Percentiles rank a stretch among this genome's conserved stretches.
These are phyloP conservation scores for Penicillium simplicissimum DNA, from an alignment of 495 filamentous ascomycete species.

Conservation along the genomic window DNA sequence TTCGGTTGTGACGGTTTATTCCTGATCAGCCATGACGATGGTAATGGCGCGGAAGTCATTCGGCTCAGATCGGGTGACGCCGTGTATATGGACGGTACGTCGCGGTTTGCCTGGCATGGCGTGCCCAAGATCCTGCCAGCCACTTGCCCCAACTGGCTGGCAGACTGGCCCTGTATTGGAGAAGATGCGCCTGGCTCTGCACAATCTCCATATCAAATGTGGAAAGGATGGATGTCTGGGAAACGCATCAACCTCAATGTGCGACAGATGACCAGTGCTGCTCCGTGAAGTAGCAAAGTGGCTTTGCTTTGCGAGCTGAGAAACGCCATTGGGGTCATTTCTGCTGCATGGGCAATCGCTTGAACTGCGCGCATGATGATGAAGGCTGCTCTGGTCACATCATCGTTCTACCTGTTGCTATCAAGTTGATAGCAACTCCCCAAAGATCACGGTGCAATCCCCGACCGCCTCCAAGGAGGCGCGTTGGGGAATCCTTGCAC, in stretches of 20 bases:
- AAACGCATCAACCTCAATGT: slow-evolving; percentile 92
- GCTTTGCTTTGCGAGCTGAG: not conserved
- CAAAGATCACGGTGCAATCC: not conserved
- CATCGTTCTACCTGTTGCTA: too few species aligned
- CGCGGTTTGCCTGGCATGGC: slow-evolving; percentile 90
- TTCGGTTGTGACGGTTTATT: slow-evolving; percentile 89
- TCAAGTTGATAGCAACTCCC: not conserved
- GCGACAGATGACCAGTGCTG: slow-evolving; percentile 71
- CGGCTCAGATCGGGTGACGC: slow-evolving; percentile 77
- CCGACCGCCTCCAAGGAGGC: not conserved
- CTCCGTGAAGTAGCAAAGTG: not conserved
- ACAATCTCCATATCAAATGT: slow-evolving; percentile 51
- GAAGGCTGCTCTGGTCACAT: not conserved
- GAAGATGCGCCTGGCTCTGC: slow-evolving; percentile 26
- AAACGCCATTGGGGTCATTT: not conserved
- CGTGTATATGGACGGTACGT: slow-evolving; percentile 76
- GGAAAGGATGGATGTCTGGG: slow-evolving; percentile 80
- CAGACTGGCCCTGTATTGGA: slow-evolving; percentile 67
- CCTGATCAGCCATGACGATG: slow-evolving; percentile 44
- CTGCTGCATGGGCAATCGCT: not conserved
- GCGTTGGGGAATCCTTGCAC: not conserved
- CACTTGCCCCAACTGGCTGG: slow-evolving; percentile 75
- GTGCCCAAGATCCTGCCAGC: slow-evolving; percentile 77
- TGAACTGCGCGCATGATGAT: not conserved
- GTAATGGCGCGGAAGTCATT: slow-evolving; percentile 55